phyloP scores from a whole-genome alignment of 1,284 basidiomycete species.

The Ceratorhiza oryzae-sativae region DNA sequence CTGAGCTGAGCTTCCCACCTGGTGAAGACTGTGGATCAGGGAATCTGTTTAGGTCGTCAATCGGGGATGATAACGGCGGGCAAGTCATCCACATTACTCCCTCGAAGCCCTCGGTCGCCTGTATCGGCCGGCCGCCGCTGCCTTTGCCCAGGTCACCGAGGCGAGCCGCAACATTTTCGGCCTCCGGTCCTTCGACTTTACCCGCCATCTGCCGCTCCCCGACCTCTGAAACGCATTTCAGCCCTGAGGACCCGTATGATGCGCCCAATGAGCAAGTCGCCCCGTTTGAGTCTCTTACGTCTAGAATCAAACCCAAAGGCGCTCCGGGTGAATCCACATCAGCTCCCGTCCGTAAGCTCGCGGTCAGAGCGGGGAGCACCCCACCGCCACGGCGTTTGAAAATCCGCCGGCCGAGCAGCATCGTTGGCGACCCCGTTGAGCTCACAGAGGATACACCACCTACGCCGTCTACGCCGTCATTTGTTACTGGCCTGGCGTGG shows the following conservation, averaged over 20 bases:
- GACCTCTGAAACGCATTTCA: slow-evolving; percentile 8
- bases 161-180: background rate
- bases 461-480: slow-evolving; percentile 20
- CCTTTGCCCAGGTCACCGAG: background rate
- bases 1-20: slow-evolving; percentile 1
- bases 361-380: slow-evolving; percentile 8
- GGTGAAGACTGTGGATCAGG: slow-evolving; percentile 14
- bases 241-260: background rate
- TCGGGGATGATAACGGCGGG: background rate
- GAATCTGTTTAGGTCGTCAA: no score
- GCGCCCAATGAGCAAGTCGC: background rate
- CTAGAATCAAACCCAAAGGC: background rate
- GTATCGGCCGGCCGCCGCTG: background rate
- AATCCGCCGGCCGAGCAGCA: background rate
- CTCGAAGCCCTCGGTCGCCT: background rate
- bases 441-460: slow-evolving; percentile 2
- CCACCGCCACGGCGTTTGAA: slow-evolving; percentile 4
- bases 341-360: background rate
- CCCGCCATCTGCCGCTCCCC: background rate
- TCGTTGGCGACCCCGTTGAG: background rate
- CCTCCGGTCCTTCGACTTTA: slow-evolving; percentile 1
- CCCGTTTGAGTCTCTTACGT: background rate
- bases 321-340: background rate
- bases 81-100: background rate
- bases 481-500: slow-evolving; percentile 16